A percentile compares a stretch with the other conserved stretches of the same genome.
phyloP scores from a whole-genome alignment of 257 asterid genomes.

The Gentiana dahurica region DNA sequence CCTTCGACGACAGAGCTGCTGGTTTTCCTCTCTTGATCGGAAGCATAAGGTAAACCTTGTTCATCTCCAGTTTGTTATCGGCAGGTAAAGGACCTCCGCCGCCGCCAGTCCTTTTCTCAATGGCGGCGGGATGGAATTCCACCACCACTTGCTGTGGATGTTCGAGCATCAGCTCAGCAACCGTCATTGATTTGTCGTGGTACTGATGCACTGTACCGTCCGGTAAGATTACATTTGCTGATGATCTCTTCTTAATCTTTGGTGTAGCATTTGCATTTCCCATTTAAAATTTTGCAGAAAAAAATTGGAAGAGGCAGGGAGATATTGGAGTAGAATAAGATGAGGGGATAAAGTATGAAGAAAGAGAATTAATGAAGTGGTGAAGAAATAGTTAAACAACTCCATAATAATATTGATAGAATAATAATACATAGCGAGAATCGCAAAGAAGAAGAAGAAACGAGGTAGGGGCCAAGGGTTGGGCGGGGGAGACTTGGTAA shows the following conservation, averaged over 20 bases:
- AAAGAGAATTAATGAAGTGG: neutral
- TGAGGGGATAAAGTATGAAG: conserved; percentile 2
- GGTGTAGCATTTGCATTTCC: conserved; percentile 42
- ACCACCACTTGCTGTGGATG: conserved; percentile 63
- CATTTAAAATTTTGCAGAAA: conserved; percentile 21
- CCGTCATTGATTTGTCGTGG: conserved; percentile 41
- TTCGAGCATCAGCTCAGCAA: conserved; percentile 75
- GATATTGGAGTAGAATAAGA: neutral
- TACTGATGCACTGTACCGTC: conserved; percentile 42
- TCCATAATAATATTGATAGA: conserved; percentile 19
- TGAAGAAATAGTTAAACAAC: conserved; percentile 64
- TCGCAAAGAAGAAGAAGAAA: conserved; percentile 51
- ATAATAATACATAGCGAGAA: conserved; percentile 12
- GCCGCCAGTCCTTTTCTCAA: neutral
- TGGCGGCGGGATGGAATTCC: conserved; percentile 30
- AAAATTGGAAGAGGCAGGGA: conserved; percentile 10
- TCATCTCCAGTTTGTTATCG: conserved; percentile 47
- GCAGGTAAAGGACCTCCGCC: conserved; percentile 55
- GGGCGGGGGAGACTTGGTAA: no score
- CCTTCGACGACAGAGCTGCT: conserved; percentile 28
- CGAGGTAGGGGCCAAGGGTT: neutral
- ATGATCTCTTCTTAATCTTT: conserved; percentile 9
- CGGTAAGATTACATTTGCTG: conserved; percentile 40
- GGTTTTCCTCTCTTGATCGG: conserved; percentile 47
- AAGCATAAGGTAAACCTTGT: conserved; percentile 50